These are phyloP conservation scores for Pleurotus cornucopiae DNA, from an alignment of 768 basidiomycete species.

Conservation along the genomic window DNA sequence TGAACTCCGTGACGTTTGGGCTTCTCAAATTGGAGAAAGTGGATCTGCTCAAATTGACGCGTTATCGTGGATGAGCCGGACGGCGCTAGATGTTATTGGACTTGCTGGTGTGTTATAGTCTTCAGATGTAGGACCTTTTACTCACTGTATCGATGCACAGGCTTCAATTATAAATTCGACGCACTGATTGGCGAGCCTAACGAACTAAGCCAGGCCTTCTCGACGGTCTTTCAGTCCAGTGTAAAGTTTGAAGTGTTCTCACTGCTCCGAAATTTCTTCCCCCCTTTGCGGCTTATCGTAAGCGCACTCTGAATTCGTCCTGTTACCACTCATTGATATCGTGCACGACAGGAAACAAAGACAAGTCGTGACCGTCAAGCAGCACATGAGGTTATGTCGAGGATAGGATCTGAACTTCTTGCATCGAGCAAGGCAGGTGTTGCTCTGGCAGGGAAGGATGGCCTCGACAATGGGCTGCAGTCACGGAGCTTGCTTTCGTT, in stretches of 20 bases:
- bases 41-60: conserved; percentile 44
- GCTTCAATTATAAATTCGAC: conserved; percentile 25
- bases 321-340: neutral
- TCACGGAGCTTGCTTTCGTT: conserved; percentile 46
- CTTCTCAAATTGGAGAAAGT: conserved; percentile 22
- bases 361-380: conserved; percentile 1
- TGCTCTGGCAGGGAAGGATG: conserved; percentile 10
- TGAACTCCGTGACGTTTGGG: conserved; percentile 51
- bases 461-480: conserved; percentile 11
- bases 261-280: conserved; percentile 25
- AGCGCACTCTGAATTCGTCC: conserved; percentile 7
- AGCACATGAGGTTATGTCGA: conserved; percentile 30
- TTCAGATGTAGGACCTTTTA: conserved; percentile 8
- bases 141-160: conserved; percentile 14
- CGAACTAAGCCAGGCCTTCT: conserved; percentile 44
- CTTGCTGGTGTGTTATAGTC: conserved; percentile 52
- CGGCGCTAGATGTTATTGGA: conserved; percentile 76
- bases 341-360: conserved; percentile 11
- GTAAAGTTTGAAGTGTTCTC: conserved; percentile 25
- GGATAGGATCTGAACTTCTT: conserved; percentile 39
- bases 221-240: conserved; percentile 37
- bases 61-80: conserved; percentile 58
- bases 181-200: conserved; percentile 26
- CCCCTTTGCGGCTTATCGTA: conserved; percentile 29
- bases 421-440: conserved; percentile 34